Conservation (phyloP, 2,329 filamentous ascomycete species). For the Penicillium occitanis region DNA sequence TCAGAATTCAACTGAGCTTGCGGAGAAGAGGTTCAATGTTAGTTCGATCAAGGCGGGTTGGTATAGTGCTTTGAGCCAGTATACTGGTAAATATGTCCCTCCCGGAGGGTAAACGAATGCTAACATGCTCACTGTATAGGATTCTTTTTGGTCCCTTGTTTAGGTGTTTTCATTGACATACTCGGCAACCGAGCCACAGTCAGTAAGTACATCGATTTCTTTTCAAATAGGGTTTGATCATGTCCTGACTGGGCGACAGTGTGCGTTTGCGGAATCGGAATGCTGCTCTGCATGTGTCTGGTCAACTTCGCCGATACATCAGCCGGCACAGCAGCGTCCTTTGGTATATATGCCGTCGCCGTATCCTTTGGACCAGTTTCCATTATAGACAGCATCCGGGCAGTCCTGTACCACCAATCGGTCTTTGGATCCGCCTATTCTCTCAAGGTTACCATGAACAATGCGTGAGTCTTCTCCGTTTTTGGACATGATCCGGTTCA, state of each 20-base stretch:
- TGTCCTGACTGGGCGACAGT: constrained; percentile 25
- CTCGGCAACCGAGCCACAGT: constrained; percentile 54
- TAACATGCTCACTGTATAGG: neutral
- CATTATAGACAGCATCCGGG: constrained; percentile 62
- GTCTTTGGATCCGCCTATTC: constrained; percentile 62
- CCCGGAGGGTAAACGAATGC: neutral
- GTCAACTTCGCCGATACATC: constrained; percentile 54
- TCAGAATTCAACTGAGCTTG: constrained; percentile 61
- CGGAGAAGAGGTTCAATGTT: constrained; percentile 60
- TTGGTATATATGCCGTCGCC: constrained; percentile 61
- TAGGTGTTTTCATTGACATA: constrained; percentile 59
- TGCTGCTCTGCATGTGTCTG: constrained; percentile 56
- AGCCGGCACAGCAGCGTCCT: constrained; percentile 57
- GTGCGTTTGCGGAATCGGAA: constrained; percentile 50
- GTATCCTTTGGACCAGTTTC: constrained; percentile 56
- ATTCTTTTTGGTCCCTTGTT: constrained; percentile 59
- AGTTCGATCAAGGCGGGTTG: constrained; percentile 58
- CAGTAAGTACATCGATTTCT: constrained; percentile 30
- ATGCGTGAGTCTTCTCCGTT: constrained; percentile 40
- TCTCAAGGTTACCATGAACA: constrained; percentile 63
- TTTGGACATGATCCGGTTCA: too few relatives aligned
- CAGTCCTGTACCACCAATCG: constrained; percentile 59
- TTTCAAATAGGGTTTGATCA: constrained; percentile 23
- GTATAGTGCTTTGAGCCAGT: constrained; percentile 53
- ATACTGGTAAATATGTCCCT: constrained; percentile 21